A percentile compares a stretch with the other conserved stretches of the same genome.
phyloP scores from a whole-genome alignment of 1,284 basidiomycete species.

The Ceraceosorus guamensis region DNA sequence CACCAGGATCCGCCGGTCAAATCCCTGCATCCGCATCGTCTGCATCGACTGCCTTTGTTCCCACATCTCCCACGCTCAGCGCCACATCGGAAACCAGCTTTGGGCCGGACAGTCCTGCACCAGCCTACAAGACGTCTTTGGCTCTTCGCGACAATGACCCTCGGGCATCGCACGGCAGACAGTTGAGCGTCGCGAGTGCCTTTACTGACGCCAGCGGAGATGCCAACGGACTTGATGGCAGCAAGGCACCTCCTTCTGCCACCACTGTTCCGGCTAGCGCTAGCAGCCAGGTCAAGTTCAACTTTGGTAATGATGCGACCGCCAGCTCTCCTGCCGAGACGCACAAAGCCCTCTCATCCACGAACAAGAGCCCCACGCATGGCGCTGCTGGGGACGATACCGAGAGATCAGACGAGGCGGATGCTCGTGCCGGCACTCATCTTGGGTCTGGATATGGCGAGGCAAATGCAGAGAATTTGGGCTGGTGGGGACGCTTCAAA shows the following conservation, averaged over 20 bases:
- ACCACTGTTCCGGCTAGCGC: background rate
- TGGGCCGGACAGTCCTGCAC: background rate
- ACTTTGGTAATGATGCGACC: too few species aligned
- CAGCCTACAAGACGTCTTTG: background rate
- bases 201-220: background rate
- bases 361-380: too few species aligned
- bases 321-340: constrained; percentile 14
- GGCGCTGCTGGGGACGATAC: constrained; percentile 3
- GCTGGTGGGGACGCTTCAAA: constrained; percentile 20
- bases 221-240: background rate
- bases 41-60: background rate
- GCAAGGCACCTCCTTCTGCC: constrained; percentile 1
- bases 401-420: constrained; percentile 7
- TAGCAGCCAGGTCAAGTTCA: background rate
- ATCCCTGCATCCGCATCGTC: too few species aligned
- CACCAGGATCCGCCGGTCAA: too few species aligned
- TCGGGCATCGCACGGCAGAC: background rate
- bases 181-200: background rate
- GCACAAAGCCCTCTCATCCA: background rate
- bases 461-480: constrained; percentile 3
- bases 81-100: constrained; percentile 3
- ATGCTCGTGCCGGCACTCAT: too few species aligned
- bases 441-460: constrained; percentile 3
- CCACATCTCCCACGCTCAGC: constrained; percentile 4
- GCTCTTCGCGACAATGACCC: constrained; percentile 5